Evolutionary conservation across 1,284 basidiomycete genomes (phyloP), one percentile per base, ranked within the genome.

Genomic region (Ceratorhiza oryzae-sativae): DNA sequence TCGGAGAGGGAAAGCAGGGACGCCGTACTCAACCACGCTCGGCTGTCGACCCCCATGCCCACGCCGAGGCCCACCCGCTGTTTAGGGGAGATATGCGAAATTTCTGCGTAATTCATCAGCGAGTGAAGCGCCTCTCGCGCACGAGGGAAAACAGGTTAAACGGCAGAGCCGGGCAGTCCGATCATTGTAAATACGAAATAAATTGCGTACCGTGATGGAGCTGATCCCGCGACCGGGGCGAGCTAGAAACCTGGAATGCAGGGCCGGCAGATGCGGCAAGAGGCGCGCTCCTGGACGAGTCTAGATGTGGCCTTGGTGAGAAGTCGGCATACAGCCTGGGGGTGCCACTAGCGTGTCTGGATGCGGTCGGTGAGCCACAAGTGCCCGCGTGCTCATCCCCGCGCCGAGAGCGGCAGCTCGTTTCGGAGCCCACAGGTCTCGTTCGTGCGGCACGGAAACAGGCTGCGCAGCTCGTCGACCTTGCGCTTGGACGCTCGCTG

Each of bases 181-280:
- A 71, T 71, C 67, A 71, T 36, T 71, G 41, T 49, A 71, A 71
- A 71, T 60, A 27, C 45, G 23, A 49, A 13, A 36, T 51, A 71
- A 71, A 71, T 71, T 71, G 67, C 67, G 67, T 71, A 71, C 67
- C 67, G 51, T 71, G 67, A 71, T 71, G 67, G 55, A 30, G 45
- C 23, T 34, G 25, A 71, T 59, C 55, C 27, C 39, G 67, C 67
- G 30, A 23, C 67, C 53, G 51, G 51, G 59, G 25, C 20, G 67
- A 59, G 32, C 67, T 71, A 59, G 67, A 71, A 71, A 59, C 45
- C 45, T 42, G 36, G 13, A 41, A 8, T 59, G 39, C 55, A 71
- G 67, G 67, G 55, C 41, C 55, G 51, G 51, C 49, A 68, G 65
- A 56, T 56, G 49, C 51, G 67, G 55, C 67, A 58, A 59, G 45